These are phyloP conservation scores for Pseudogymnoascus sp. DNA, from an alignment of 2,329 filamentous ascomycete genomes.

Conservation along the genomic window DNA sequence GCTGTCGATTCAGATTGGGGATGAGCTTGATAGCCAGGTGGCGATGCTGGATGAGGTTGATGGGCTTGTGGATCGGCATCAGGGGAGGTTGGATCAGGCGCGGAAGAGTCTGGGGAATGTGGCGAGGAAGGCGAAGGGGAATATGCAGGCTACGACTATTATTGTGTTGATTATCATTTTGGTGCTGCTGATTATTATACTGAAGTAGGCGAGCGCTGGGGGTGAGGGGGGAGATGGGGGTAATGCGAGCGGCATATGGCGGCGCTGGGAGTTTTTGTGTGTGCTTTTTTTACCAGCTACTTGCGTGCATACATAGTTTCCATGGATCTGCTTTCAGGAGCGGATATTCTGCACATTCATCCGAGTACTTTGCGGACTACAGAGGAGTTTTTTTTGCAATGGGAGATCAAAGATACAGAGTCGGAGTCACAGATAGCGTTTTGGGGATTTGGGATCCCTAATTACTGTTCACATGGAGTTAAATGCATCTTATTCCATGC, in stretches of 20 bases:
- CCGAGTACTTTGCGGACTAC: neutral
- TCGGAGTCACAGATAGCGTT: neutral
- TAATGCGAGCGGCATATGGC: neutral
- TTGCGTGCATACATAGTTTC: neutral
- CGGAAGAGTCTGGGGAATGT: slow-evolving; percentile 64
- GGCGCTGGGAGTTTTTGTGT: neutral
- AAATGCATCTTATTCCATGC: neutral
- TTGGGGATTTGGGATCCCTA: neutral
- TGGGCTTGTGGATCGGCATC: slow-evolving; percentile 71
- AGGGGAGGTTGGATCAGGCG: slow-evolving; percentile 66
- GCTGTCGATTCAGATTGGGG: slow-evolving; percentile 89
- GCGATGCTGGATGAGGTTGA: slow-evolving; percentile 86
- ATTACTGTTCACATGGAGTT: neutral
- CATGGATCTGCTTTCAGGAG: neutral
- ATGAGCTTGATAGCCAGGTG: slow-evolving; percentile 88
- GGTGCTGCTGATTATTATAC: slow-evolving; percentile 58
- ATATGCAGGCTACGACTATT: slow-evolving; percentile 73
- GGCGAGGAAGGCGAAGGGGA: slow-evolving; percentile 67
- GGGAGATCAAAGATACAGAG: neutral
- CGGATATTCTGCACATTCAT: neutral
- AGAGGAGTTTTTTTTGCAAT: neutral
- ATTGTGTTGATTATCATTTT: slow-evolving; percentile 59
- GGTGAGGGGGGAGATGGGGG: neutral
- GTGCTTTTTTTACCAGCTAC: neutral
- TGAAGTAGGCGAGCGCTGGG: slow-evolving; percentile 42